Base-by-base conservation (phyloP, 2,329 filamentous ascomycete species). In the Colletotrichum chrysophilum region DNA sequence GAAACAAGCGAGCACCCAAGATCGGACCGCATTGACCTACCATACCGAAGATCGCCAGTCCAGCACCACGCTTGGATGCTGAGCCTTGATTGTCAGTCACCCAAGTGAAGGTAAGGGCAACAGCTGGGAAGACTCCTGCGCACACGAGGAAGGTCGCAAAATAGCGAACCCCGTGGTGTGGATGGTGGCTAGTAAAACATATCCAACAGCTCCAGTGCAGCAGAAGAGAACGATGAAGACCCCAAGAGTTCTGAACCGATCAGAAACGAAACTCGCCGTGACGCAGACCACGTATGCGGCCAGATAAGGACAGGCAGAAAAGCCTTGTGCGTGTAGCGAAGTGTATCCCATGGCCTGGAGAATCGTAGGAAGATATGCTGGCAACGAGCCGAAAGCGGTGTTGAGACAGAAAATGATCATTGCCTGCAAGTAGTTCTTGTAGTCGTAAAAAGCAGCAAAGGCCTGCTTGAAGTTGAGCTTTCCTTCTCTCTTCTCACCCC, bases 291-390 rank as follows among this genome's bases (percentile, higher is more conserved):
- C 78, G 80, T 93, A 94, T 2, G 93, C 89, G 18, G 94, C 83
- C 78, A 95, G 91, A 82, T 93, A 95, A 0, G 93, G 93, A 1
- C 93, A 93, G 0, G 93, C 93, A 1, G 93, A 93, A 14, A 96
- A 88, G 1, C 93, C 94, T 83, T 96, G 94, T 0, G 94, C 92
- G 74, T 92, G 87, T 76, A 95, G 89, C 16, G 88, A 85, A 0
- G 89, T 90, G 83, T 93, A 95, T 12, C 94, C 93, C 91, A 95
- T 94, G 70, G 90, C 87, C 65, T 87, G 84, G 16, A 94, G 85
- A 77, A 94, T 92, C 3, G 91, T 89, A 0, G 92, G 92, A 3
- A 94, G 86, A 79, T 93, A 94, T 3, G 93, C 91, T 0, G 92
- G 91, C 5, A 94, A 86, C 3, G 78, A 77, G 7, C 79, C 77